phyloP scores from a whole-genome alignment of 2,329 filamentous ascomycete genomes.

The Coniella lustricola region DNA sequence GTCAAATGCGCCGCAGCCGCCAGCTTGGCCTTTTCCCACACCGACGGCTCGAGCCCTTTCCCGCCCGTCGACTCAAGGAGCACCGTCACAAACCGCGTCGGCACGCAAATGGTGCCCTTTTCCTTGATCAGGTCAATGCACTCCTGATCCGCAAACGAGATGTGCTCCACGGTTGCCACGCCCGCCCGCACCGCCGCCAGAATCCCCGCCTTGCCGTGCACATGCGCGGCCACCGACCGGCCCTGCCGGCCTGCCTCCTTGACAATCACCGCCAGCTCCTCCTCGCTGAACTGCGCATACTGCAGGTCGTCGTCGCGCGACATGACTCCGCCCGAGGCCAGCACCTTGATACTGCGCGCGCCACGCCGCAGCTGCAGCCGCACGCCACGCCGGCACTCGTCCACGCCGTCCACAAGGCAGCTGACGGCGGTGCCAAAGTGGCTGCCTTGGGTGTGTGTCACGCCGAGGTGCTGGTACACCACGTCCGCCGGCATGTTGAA shows the following conservation, averaged over 20 bases:
- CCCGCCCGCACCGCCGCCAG: constrained; percentile 31
- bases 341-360: constrained; percentile 33
- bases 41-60: constrained; percentile 26
- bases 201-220: constrained; percentile 34
- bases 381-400: constrained; percentile 34
- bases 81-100: constrained; percentile 32
- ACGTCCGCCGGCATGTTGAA: constrained; percentile 29
- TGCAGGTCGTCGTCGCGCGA: constrained; percentile 32
- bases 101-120: constrained; percentile 30
- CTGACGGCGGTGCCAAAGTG: constrained; percentile 23
- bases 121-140: constrained; percentile 32
- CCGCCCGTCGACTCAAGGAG: constrained; percentile 26
- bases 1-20: constrained; percentile 24
- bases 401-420: constrained; percentile 31
- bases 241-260: constrained; percentile 30
- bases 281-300: constrained; percentile 32
- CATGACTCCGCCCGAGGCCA: constrained; percentile 33
- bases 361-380: constrained; percentile 33
- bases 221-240: constrained; percentile 33
- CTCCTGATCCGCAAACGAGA: constrained; percentile 34
- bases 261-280: constrained; percentile 32
- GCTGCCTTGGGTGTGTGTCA: constrained; percentile 24
- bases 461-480: constrained; percentile 28
- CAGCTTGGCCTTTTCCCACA: constrained; percentile 31
- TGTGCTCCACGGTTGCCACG: constrained; percentile 33